Evolutionary conservation across 208 protist genomes (phyloP).

Genomic region (Novymonas esmeraldas): DNA sequence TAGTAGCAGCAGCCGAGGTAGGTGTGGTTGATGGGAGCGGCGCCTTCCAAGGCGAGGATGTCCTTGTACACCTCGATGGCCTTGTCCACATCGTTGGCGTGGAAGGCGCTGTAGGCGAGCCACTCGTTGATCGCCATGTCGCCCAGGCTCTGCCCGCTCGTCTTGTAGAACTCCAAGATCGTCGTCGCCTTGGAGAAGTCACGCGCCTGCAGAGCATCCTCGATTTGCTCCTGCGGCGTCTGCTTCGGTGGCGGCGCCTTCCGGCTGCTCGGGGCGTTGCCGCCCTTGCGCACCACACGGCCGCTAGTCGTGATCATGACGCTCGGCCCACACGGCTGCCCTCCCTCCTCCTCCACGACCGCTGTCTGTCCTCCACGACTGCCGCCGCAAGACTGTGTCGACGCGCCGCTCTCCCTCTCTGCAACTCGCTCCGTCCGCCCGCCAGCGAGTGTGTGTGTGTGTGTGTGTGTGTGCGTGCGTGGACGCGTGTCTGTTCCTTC

Average conservation of each 20-base stretch:
- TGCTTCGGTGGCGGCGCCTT: constrained; percentile 41
- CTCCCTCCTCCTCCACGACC: too few relatives aligned
- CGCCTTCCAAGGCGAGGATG: constrained; percentile 62
- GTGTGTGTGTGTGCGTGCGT: neutral
- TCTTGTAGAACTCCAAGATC: constrained; percentile 92
- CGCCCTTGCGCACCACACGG: constrained; percentile 70
- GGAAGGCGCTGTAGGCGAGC: constrained; percentile 95
- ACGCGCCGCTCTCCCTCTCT: too few relatives aligned
- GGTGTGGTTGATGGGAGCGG: constrained; percentile 73
- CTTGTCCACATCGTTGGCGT: constrained; percentile 94
- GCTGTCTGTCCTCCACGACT: too few relatives aligned
- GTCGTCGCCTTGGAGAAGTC: constrained; percentile 91
- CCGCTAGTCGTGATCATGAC: constrained; percentile 75
- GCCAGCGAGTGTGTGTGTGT: neutral
- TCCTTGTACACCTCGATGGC: constrained; percentile 92
- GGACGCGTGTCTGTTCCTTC: too few relatives aligned
- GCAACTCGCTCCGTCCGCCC: too few relatives aligned
- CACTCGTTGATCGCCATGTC: constrained; percentile 86
- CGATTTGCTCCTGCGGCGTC: constrained; percentile 80
- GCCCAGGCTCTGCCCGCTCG: constrained; percentile 69
- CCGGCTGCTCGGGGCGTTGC: constrained; percentile 17
- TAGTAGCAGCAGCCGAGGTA: constrained; percentile 89
- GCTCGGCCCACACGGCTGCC: neutral
- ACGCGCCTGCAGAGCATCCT: constrained; percentile 84
- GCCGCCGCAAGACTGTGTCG: too few relatives aligned